Conservation (phyloP, 305 asterid genomes). For the Fraxinus velutina region DNA sequence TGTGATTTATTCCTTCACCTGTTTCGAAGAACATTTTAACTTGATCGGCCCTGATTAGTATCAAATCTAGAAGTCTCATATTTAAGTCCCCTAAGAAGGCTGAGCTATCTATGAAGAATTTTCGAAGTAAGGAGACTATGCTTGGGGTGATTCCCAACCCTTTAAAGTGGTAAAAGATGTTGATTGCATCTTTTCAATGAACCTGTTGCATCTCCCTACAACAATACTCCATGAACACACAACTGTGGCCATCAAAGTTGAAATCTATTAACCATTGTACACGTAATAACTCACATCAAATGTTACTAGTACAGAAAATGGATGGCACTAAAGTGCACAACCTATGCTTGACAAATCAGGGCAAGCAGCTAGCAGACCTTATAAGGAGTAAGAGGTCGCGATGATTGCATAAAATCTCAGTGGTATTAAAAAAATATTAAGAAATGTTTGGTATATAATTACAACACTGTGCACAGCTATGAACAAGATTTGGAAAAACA, state of each 20-base stretch:
- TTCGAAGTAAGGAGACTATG: neutral
- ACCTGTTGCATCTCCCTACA: neutral
- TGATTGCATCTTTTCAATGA: neutral
- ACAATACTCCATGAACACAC: neutral
- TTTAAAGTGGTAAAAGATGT: neutral
- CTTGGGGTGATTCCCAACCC: neutral
- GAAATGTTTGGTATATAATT: too few relatives aligned
- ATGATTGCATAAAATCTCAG: neutral
- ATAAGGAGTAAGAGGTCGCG: neutral
- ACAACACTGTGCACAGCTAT: neutral
- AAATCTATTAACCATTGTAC: neutral
- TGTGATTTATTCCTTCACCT: neutral
- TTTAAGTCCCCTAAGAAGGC: neutral
- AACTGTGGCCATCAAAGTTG: neutral
- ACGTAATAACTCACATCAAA: neutral
- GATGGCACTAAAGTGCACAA: neutral
- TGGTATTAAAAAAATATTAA: neutral
- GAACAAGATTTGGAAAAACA: neutral
- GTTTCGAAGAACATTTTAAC: neutral
- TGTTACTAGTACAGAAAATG: neutral
- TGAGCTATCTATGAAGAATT: too few relatives aligned
- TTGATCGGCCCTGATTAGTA: too few relatives aligned
- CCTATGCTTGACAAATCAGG: too few relatives aligned
- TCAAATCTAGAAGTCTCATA: neutral
- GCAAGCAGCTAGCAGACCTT: too few relatives aligned